Percentiles rank a stretch among this genome's conserved stretches.
Conservation (phyloP, 768 basidiomycete genomes). For the Arthromyces matolae region DNA sequence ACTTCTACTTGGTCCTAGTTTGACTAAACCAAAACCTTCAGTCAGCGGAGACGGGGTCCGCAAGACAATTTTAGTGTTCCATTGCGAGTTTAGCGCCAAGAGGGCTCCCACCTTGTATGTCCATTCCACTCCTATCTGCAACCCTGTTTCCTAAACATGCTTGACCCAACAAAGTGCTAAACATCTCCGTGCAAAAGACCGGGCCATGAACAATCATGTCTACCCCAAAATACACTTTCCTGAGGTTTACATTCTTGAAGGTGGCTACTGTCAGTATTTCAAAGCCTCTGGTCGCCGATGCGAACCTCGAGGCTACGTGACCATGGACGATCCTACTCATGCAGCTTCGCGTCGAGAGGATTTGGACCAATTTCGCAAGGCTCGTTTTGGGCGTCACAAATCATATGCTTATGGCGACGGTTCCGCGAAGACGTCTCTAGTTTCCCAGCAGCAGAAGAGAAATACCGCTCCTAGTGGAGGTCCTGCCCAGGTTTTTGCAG, state of each 20-base stretch:
- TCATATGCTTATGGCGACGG: constrained; percentile 92
- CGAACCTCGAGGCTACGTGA: constrained; percentile 78
- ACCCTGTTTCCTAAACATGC: neutral
- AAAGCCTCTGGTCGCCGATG: constrained; percentile 66
- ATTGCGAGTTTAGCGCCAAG: constrained; percentile 96
- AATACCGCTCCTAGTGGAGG: constrained; percentile 60
- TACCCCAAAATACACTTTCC: constrained; percentile 96
- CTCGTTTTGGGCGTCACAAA: constrained; percentile 83
- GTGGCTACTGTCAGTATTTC: constrained; percentile 91
- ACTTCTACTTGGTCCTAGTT: constrained; percentile 59
- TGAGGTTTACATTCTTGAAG: constrained; percentile 94
- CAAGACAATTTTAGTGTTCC: constrained; percentile 91
- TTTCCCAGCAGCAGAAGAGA: constrained; percentile 50
- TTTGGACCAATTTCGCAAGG: constrained; percentile 87
- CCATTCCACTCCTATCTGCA: too few relatives aligned
- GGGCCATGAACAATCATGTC: constrained; percentile 78
- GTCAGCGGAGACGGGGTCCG: constrained; percentile 67
- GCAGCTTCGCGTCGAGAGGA: constrained; percentile 78
- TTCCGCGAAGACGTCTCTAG: constrained; percentile 35
- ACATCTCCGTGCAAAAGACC: constrained; percentile 86
- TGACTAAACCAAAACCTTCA: constrained; percentile 59
- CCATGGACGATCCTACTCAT: constrained; percentile 92
- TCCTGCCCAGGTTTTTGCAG: constrained; percentile 57
- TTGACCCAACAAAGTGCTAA: too few relatives aligned
- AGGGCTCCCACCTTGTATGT: constrained; percentile 93